Evolutionary conservation across 1,139 yeast species (phyloP), one percentile per base, ranked within the genome.

Genomic region (Debaryomycetaceae sp.): DNA sequence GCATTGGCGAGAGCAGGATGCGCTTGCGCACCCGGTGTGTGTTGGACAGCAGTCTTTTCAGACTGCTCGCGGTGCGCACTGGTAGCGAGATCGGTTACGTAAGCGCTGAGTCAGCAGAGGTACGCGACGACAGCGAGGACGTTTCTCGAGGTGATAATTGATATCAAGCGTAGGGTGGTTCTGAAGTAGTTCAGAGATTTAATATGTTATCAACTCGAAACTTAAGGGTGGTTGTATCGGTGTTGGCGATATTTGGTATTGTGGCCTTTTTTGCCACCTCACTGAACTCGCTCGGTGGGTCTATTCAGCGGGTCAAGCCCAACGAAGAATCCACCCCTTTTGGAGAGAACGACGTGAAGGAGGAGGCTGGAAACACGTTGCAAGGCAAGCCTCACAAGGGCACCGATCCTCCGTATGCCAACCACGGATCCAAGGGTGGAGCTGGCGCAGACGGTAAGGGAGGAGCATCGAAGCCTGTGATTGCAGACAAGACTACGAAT

Each of bases 231-330:
- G 46, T 66, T 17, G 53, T 69, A 5, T 66, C 72, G 5, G 65
- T 67, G 11, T 52, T 70, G 43, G 70, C 70, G 23, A 54, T 72
- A 17, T 57, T 73, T 43, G 58, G 64, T 37, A 56, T 72, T 34
- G 62, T 72, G 36, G 63, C 64, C n/a, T 65, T 72, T 49, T 63
- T 73, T 42, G 65, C 66, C 24, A 50, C 69, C n/a, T 62, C 74
- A 17, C 67, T 63, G 44, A 57, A 57, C 45, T 52, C 70, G 40
- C 50, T 68, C 42, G 53, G 63, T 13, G 53, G 53, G 36, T 57
- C 65, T 20, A 49, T 62, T 34, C 68, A 60, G 44, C 55, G 59
- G 34, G 62, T 62, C 27, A 65, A 62, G 43, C 63, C 65, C 24
- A 57, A 61, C 7, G 23, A 17, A 13, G 34, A 35, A 8, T 14